Percentiles rank a stretch among this genome's conserved stretches.
Evolutionary conservation across 495 filamentous ascomycete species (phyloP).

Genomic region (Terfezia claveryi): DNA sequence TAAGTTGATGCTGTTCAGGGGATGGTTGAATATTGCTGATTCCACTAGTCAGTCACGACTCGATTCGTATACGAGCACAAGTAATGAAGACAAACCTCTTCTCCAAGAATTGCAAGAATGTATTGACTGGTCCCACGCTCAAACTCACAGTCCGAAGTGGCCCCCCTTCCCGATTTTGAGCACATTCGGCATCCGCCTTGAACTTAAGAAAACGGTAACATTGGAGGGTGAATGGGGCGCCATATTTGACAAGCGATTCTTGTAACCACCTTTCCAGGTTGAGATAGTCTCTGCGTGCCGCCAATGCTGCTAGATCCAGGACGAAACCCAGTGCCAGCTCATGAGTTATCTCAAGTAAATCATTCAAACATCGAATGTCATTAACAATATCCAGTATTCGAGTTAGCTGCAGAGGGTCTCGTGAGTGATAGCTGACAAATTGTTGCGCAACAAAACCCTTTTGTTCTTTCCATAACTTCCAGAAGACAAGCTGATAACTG

Average conservation of each 20-base stretch:
- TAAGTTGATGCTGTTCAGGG: constrained; percentile 30
- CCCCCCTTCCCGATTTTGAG: constrained; percentile 39
- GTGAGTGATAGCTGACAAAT: constrained; percentile 55
- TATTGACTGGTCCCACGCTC: constrained; percentile 62
- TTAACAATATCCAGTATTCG: constrained; percentile 45
- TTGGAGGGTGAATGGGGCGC: constrained; percentile 15
- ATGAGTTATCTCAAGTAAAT: constrained; percentile 9
- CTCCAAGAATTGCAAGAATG: constrained; percentile 56
- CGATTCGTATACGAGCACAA: not conserved
- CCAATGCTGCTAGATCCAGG: constrained; percentile 69
- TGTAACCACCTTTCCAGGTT: constrained; percentile 67
- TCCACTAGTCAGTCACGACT: not conserved
- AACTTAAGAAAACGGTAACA: constrained; percentile 41
- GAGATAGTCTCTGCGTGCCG: constrained; percentile 59
- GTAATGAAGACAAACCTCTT: constrained; percentile 24
- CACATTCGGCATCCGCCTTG: constrained; percentile 65
- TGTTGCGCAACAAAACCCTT: constrained; percentile 56
- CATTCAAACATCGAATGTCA: constrained; percentile 17
- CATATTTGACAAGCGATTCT: constrained; percentile 18
- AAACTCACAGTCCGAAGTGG: constrained; percentile 46
- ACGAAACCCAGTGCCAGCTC: constrained; percentile 36
- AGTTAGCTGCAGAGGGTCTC: constrained; percentile 50
- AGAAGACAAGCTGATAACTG: constrained; percentile 62
- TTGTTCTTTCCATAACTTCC: constrained; percentile 75
- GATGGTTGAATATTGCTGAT: not conserved